These are phyloP conservation scores for Gaeumannomyces tritici DNA, from an alignment of 2,329 filamentous ascomycete species.

Conservation along the genomic window DNA sequence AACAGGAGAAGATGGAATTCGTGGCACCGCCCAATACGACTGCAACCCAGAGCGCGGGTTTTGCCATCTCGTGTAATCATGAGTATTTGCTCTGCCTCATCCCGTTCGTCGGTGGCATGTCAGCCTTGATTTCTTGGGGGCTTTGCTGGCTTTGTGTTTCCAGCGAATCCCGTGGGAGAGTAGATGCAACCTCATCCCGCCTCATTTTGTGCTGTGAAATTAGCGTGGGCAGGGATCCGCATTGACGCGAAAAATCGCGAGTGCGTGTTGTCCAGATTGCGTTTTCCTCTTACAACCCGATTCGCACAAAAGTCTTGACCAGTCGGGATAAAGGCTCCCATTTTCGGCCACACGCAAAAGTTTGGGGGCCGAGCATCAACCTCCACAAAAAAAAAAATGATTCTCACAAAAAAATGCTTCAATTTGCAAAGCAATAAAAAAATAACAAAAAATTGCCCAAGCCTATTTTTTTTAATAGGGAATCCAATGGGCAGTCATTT, in stretches of 20 bases:
- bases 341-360: background rate
- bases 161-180: background rate
- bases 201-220: background rate
- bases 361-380: too few species aligned
- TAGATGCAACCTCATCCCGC: background rate
- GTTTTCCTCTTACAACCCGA: background rate
- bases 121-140: background rate
- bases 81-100: conserved; percentile 14
- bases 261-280: background rate
- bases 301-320: background rate
- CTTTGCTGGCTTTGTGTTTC: background rate
- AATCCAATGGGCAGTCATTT: too few species aligned
- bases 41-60: background rate
- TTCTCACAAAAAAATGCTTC: too few species aligned
- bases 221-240: background rate
- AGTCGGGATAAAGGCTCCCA: background rate
- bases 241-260: conserved; percentile 4
- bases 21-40: background rate
- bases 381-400: too few species aligned
- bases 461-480: too few species aligned
- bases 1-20: too few species aligned
- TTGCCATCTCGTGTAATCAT: background rate
- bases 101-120: conserved; percentile 3
- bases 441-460: too few species aligned
- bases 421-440: too few species aligned